These are phyloP conservation scores for Lachancea dasiensis DNA, from an alignment of 805 yeast genomes.

Conservation along the genomic window DNA sequence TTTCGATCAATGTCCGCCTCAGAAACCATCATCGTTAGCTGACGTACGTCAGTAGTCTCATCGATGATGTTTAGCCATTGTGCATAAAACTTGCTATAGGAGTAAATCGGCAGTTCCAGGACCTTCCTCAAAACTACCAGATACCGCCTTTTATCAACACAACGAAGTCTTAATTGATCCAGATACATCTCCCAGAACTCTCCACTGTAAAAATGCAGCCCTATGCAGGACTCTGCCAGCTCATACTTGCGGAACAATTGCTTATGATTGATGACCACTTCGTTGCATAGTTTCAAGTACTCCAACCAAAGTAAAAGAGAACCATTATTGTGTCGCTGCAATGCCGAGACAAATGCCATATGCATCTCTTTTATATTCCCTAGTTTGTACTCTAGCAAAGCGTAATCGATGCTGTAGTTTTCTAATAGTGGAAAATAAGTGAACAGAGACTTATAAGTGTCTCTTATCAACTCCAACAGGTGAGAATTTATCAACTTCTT, in stretches of 20 bases:
- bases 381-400: conserved; percentile 29
- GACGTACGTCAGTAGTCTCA: conserved; percentile 23
- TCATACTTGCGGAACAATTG: conserved; percentile 27
- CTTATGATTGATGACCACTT: conserved; percentile 19
- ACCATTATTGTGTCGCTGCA: conserved; percentile 23
- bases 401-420: conserved; percentile 32
- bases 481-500: conserved; percentile 21
- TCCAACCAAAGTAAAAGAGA: conserved; percentile 31
- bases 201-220: conserved; percentile 31
- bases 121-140: conserved; percentile 26
- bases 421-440: conserved; percentile 30
- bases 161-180: conserved; percentile 22
- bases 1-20: conserved; percentile 22
- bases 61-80: conserved; percentile 29
- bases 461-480: conserved; percentile 17
- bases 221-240: conserved; percentile 28
- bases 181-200: conserved; percentile 33
- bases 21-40: conserved; percentile 21
- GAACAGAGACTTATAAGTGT: conserved; percentile 28
- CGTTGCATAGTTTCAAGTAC: conserved; percentile 29
- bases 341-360: conserved; percentile 21
- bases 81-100: conserved; percentile 29
- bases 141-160: conserved; percentile 18
- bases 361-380: conserved; percentile 26
- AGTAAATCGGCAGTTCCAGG: conserved; percentile 29